phyloP scores from a whole-genome alignment of 2,329 filamentous ascomycete species.

The Spiromastix sp. region DNA sequence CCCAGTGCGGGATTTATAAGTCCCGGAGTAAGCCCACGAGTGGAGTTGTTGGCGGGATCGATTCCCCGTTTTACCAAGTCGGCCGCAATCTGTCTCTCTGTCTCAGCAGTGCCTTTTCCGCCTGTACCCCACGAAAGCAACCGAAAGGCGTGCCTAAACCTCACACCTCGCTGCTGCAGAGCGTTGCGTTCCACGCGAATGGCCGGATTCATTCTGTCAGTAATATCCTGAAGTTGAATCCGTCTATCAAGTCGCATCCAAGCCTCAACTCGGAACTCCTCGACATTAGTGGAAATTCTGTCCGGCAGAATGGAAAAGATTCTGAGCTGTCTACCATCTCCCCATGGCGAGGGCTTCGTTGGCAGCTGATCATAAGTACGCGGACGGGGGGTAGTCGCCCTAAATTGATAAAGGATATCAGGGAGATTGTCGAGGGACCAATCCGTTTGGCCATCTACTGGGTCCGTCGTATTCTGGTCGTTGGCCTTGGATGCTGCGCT shows the following conservation, averaged over 20 bases:
- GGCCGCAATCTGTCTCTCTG: slow-evolving; percentile 5
- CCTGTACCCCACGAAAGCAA: slow-evolving; percentile 19
- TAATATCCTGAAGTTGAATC: slow-evolving; percentile 20
- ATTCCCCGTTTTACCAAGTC: slow-evolving; percentile 6
- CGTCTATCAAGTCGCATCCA: slow-evolving; percentile 22
- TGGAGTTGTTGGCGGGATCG: slow-evolving; percentile 9
- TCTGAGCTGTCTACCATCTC: slow-evolving; percentile 7
- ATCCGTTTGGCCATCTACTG: slow-evolving; percentile 11
- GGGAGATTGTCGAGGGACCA: slow-evolving; percentile 19
- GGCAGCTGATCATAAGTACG: slow-evolving; percentile 4
- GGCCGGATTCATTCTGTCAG: slow-evolving; percentile 17
- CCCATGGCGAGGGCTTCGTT: slow-evolving; percentile 11
- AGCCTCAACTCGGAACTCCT: slow-evolving; percentile 22
- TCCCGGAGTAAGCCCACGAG: slow-evolving; percentile 14
- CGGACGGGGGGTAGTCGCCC: slow-evolving; percentile 6
- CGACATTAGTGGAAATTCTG: slow-evolving; percentile 20
- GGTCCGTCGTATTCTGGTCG: slow-evolving; percentile 7
- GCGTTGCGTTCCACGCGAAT: slow-evolving; percentile 15
- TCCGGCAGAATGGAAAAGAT: slow-evolving; percentile 19
- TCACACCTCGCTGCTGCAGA: slow-evolving; percentile 18
- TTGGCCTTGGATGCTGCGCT: slow-evolving; percentile 1
- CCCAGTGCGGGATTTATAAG: slow-evolving; percentile 9
- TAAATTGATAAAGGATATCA: slow-evolving; percentile 17
- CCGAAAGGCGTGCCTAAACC: slow-evolving; percentile 18
- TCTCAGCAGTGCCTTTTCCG: slow-evolving; percentile 13